A percentile compares a stretch with the other conserved stretches of the same genome.
Evolutionary conservation across 345 rosid species (phyloP).

Genomic region (Citrus maxima): DNA sequence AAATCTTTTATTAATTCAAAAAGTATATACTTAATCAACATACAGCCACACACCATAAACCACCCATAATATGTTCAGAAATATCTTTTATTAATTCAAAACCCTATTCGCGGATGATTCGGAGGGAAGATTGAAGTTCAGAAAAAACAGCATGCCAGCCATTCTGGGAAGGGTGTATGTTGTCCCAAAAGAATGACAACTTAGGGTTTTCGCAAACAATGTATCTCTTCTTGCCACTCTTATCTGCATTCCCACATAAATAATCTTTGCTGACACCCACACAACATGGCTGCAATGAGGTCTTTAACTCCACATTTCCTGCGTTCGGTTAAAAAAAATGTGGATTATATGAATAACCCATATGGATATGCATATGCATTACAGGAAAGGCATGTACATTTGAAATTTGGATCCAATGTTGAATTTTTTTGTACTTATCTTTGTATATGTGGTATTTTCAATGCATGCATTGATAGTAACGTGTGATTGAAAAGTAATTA

Average conservation of each 20-base stretch:
- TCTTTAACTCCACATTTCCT: neutral
- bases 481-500: too few relatives aligned
- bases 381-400: too few relatives aligned
- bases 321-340: neutral
- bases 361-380: too few relatives aligned
- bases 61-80: neutral
- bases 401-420: too few relatives aligned
- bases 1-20: too few relatives aligned
- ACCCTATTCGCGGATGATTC: neutral
- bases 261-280: neutral
- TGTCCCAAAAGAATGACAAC: constrained; percentile 12
- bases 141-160: constrained; percentile 15
- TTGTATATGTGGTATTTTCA: too few relatives aligned
- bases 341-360: too few relatives aligned
- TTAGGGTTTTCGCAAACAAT: constrained; percentile 1
- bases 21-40: too few relatives aligned
- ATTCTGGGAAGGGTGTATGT: constrained; percentile 8
- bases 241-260: neutral
- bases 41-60: too few relatives aligned
- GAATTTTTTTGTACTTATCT: too few relatives aligned
- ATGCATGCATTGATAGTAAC: too few relatives aligned
- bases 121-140: constrained; percentile 2
- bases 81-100: neutral
- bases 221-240: constrained; percentile 3
- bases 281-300: constrained; percentile 17